Percentiles rank a stretch among this genome's conserved stretches.
Evolutionary conservation across 2,329 filamentous ascomycete genomes (phyloP).

Genomic region (Phaeosphaeria sp.): DNA sequence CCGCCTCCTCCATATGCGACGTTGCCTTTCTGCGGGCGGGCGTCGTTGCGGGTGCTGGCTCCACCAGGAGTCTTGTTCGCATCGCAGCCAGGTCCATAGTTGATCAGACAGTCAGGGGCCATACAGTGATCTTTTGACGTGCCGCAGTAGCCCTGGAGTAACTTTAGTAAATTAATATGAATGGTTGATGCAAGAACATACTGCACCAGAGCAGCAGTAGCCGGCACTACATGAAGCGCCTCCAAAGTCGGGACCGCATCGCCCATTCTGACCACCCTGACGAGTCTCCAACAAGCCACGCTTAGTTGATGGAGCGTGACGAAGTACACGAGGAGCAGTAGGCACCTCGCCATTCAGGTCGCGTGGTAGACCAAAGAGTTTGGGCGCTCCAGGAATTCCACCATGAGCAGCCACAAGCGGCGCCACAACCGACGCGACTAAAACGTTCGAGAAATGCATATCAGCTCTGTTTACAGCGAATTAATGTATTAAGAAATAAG

Average conservation of each 20-base stretch:
- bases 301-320: conserved; percentile 19
- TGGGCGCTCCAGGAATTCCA: conserved; percentile 37
- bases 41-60: conserved; percentile 59
- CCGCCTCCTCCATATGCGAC: conserved; percentile 64
- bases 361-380: conserved; percentile 43
- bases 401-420: conserved; percentile 44
- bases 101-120: conserved; percentile 66
- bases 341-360: conserved; percentile 37
- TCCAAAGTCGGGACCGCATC: conserved; percentile 38
- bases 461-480: not conserved
- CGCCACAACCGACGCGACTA: conserved; percentile 35
- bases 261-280: conserved; percentile 44
- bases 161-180: conserved; percentile 9
- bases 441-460: conserved; percentile 43
- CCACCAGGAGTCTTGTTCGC: conserved; percentile 63
- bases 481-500: not conserved
- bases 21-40: conserved; percentile 61
- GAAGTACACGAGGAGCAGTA: conserved; percentile 28
- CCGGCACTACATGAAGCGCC: conserved; percentile 40
- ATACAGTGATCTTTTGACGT: conserved; percentile 61
- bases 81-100: conserved; percentile 66
- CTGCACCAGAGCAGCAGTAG: conserved; percentile 45
- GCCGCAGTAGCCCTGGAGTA: conserved; percentile 58
- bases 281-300: conserved; percentile 36
- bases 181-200: conserved; percentile 17